Base-by-base conservation (phyloP, 2,329 filamentous ascomycete genomes). In the Chaetomium sp. region DNA sequence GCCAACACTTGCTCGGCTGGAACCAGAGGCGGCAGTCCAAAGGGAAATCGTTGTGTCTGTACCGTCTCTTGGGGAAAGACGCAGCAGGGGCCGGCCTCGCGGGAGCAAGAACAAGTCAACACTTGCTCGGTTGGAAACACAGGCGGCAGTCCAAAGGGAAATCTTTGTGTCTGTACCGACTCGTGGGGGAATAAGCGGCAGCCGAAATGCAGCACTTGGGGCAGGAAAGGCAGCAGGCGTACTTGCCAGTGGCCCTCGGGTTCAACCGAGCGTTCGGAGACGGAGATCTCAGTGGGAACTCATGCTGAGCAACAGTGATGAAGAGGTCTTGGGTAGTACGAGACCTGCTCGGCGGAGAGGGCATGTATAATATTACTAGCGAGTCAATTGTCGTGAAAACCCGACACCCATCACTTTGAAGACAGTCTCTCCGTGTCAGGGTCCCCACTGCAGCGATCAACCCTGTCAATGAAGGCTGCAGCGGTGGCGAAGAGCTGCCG, bases 221-320 rank as follows among this genome's bases (percentile, higher is more conserved):
- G 14, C 37, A 41, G 48, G 37, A 33, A 41, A 50, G 48, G 37
- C 46, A 34, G 14, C n/a, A 50, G 47, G 47, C 34, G 37, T 49
- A 40, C 27, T 9, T 12, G 34, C 37, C 37, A 50, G 48, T 50
- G 27, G 37, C 10, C 48, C 12, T 6, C 32, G 14, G 37, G 14
- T 42, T 33, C 27, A 50, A 41, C 37, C 37, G 19, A 50, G 48
- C 37, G 37, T 50, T 33, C 37, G 37, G 37, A 41, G 37, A 50
- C 37, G 36, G 37, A 50, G 37, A 41, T 50, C 48, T 50, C 27
- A 50, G 14, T 50, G 37, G 48, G 48, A 50, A 50, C 37, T 42
- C 36, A 4, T 50, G 48, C 37, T 5, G n/a, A 50, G 27, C 37
- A 41, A 14, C 27, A 50, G 14, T 49, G 36, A 49, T 12, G 8